Evolutionary conservation across 2,329 filamentous ascomycete genomes (phyloP), one percentile per base, ranked within the genome.

Genomic region (Trichophaea hybrida): DNA sequence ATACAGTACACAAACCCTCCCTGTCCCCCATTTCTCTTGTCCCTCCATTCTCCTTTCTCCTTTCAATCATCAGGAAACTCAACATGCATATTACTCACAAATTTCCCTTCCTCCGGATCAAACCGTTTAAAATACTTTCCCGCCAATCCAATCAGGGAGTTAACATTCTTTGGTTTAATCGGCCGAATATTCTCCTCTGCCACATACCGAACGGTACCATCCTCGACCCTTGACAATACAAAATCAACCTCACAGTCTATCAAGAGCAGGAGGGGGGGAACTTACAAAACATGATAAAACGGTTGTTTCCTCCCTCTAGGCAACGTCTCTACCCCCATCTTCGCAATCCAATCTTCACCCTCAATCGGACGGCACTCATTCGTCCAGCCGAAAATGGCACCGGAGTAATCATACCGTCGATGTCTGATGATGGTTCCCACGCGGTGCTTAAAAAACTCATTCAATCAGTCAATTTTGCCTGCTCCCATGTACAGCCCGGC

Each of bases 111-210:
- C 37, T 74, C 74, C 4, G 71, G 69, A 72, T 96, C 87, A 77
- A 89, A 97, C 46, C 88, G 78, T 72, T 88, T 94, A 72, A 98
- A 97, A 71, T 87, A 88, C 67, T 84, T 85, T 0, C 93, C 93
- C 2, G 89, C 88, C 65, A 86, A 73, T 50, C 76, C 76, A 69
- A 88, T 78, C 63, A 94, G 75, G 31, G 79, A 72, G n/a, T 78
- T 73, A 0, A 79, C 76, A 1, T 84, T 73, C 37, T 75, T 37
- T 17, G 59, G 40, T 31, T 71, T 51, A 68, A 88, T 73, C n/a
- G 83, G 73, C 60, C 82, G 74, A 59, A 96, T 85, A 67, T 90
- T 95, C 68, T 90, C 84, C 69, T 94, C 83, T 0, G 88, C 84
- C 2, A 90, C 83, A 68, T 90, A 87, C 48, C 86, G 79, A 56